A percentile compares a stretch with the other conserved stretches of the same genome.
Conservation (phyloP, 352 stramenopile genomes). For the Pythium folliculosum region DNA sequence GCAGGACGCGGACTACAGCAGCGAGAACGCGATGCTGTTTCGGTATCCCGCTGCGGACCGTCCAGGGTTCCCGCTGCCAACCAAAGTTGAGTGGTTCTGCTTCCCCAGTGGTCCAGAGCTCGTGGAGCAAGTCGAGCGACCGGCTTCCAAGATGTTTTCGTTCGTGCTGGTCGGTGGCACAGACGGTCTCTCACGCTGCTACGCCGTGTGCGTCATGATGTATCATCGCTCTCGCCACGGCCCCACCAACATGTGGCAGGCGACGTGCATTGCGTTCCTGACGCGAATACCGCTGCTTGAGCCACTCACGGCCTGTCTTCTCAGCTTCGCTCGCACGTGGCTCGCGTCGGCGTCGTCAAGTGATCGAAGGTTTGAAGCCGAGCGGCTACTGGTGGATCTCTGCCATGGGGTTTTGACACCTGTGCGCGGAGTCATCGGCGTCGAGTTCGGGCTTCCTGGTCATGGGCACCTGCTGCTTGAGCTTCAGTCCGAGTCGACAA, state of each 20-base stretch:
- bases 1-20: slow-evolving; percentile 11
- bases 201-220: slow-evolving; percentile 70
- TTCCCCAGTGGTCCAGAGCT: slow-evolving; percentile 74
- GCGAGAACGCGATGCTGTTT: slow-evolving; percentile 65
- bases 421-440: slow-evolving; percentile 65
- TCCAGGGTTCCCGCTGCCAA: slow-evolving; percentile 66
- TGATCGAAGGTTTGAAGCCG: slow-evolving; percentile 18
- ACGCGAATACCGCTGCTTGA: slow-evolving; percentile 68
- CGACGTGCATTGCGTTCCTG: slow-evolving; percentile 72
- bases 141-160: slow-evolving; percentile 65
- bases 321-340: slow-evolving; percentile 60
- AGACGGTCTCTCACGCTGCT: slow-evolving; percentile 72
- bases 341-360: slow-evolving; percentile 23
- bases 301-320: slow-evolving; percentile 49
- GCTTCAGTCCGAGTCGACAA: slow-evolving; percentile 57
- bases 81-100: slow-evolving; percentile 90
- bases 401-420: slow-evolving; percentile 61
- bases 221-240: slow-evolving; percentile 47
- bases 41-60: slow-evolving; percentile 62
- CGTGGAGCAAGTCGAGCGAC: slow-evolving; percentile 43
- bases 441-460: slow-evolving; percentile 48
- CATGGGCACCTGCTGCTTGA: slow-evolving; percentile 41
- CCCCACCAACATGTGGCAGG: slow-evolving; percentile 49
- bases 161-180: slow-evolving; percentile 77
- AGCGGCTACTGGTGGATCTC: slow-evolving; percentile 47